Conservation (phyloP, 352 stramenopile species). For the Hyaloperonospora brassicae region DNA sequence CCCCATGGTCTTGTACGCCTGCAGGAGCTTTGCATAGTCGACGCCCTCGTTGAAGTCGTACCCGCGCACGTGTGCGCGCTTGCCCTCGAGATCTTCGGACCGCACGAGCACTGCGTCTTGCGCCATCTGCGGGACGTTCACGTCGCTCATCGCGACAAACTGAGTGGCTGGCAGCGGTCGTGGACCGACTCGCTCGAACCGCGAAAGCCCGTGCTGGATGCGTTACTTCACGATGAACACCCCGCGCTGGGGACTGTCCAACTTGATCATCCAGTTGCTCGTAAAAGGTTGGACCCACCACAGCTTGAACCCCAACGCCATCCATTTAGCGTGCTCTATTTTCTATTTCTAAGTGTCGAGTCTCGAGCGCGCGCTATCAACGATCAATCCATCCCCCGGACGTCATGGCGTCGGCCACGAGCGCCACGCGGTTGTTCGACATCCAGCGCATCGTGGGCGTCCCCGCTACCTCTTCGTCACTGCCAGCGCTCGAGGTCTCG, state of each 20-base stretch:
- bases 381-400: too few relatives aligned
- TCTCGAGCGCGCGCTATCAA: too few relatives aligned
- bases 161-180: neutral
- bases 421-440: too few relatives aligned
- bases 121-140: conserved; percentile 36
- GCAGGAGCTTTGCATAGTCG: conserved; percentile 80
- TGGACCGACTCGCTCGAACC: neutral
- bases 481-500: conserved; percentile 33
- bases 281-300: too few relatives aligned
- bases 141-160: conserved; percentile 6
- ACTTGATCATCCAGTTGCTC: too few relatives aligned
- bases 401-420: too few relatives aligned
- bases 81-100: conserved; percentile 72
- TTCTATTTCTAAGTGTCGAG: too few relatives aligned
- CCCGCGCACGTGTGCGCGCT: conserved; percentile 45
- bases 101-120: conserved; percentile 69
- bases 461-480: conserved; percentile 5
- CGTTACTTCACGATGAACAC: too few relatives aligned
- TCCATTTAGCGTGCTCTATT: too few relatives aligned
- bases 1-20: conserved; percentile 79
- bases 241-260: too few relatives aligned
- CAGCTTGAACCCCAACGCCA: too few relatives aligned
- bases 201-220: neutral
- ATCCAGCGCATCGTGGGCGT: conserved; percentile 61
- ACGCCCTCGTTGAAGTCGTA: conserved; percentile 90